phyloP scores from a whole-genome alignment of 2,329 filamentous ascomycete species.

The Bimuria novae-zelandiae region DNA sequence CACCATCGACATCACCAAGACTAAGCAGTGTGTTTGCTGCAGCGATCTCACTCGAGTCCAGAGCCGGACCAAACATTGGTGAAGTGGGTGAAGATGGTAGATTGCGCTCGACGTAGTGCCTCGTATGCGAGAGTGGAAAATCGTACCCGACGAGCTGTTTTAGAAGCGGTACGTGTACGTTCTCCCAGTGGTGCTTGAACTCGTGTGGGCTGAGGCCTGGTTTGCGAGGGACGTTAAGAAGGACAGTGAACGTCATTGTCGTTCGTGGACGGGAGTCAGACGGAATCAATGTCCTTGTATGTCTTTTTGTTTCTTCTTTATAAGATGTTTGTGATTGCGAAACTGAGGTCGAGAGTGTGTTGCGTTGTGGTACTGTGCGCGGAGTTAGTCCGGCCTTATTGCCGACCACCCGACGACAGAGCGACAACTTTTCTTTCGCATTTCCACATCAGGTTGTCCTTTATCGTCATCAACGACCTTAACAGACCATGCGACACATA shows the following conservation, averaged over 20 bases:
- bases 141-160: slow-evolving; percentile 22
- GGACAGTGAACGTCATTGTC: slow-evolving; percentile 25
- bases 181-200: slow-evolving; percentile 32
- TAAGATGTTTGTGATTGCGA: background rate
- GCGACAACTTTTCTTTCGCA: background rate
- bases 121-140: slow-evolving; percentile 26
- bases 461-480: too few species aligned
- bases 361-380: background rate
- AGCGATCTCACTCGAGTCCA: slow-evolving; percentile 6
- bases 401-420: background rate
- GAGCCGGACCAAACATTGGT: background rate
- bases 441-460: background rate
- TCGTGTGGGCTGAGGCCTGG: slow-evolving; percentile 19
- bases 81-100: slow-evolving; percentile 1
- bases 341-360: background rate
- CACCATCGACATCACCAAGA: slow-evolving; percentile 22
- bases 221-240: slow-evolving; percentile 25
- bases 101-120: slow-evolving; percentile 27
- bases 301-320: background rate
- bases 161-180: slow-evolving; percentile 26
- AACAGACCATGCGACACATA: too few species aligned
- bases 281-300: too few species aligned
- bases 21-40: too few species aligned
- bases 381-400: slow-evolving; percentile 9
- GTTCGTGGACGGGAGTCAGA: background rate